Base-by-base conservation (phyloP, 2,329 filamentous ascomycete species). In the Colletotrichum coccodes region DNA sequence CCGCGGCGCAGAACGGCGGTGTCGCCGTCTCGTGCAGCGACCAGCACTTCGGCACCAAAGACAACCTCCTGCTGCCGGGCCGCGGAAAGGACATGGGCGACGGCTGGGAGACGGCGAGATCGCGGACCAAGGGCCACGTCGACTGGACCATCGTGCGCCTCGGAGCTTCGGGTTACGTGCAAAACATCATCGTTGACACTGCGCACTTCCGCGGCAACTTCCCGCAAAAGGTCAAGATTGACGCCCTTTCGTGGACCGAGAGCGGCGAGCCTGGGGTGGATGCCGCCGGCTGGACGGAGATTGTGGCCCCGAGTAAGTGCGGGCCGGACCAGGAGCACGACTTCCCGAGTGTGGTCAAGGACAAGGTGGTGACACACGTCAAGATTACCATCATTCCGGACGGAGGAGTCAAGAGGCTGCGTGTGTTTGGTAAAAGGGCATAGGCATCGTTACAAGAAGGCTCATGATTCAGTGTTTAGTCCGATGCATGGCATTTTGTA, bases 371-470 rank as follows among this genome's bases (percentile, higher is more conserved):
- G 75, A 94, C 92, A 14, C 94, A 96, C 81, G 90, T 95, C 26
- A 98, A 97, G 86, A 84, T 98, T 78, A 92, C 94, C 38, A 96
- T 98, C 78, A 94, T 97, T 73, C 95, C 95, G 0, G 95, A 98
- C 79, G 95, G 95, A 38, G 95, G 95, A 28, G 92, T 98, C 3
- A 97, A 97, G 89, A 86, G 95, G 72, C 87, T 98, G 72, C 89
- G 94, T 52, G 89, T 95, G 2, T 90, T 93, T 79, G 93, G 92
- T 3, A 90, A 86, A 76, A 85, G 90, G 72, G 82, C 60, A 26
- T 70, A 60, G 42, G 11, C 11, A 3, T 36, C 38, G 21, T 30
- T 30, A 18, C 2, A 36, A 23, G 6, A 36, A 9, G 50, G 32
- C 14, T 30, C 23, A 3, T 6, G 18, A 21, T n/a, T 18, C 32